A percentile compares a stretch with the other conserved stretches of the same genome.
These are phyloP conservation scores for Trichoderma gracile DNA, from an alignment of 2,329 filamentous ascomycete genomes.

Conservation along the genomic window DNA sequence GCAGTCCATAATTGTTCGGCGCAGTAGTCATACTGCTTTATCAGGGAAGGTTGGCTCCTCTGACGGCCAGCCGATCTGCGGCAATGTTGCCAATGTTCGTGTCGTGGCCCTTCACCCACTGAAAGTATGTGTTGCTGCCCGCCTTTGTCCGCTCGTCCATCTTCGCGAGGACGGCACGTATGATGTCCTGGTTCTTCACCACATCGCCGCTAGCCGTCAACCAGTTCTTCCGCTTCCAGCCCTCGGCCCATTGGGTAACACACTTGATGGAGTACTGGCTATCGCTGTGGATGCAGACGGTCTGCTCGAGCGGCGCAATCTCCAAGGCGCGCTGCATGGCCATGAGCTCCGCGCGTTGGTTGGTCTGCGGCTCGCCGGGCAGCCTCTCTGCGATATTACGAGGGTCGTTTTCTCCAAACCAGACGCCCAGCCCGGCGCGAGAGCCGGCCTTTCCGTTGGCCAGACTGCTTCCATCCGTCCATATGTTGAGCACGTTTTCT, in stretches of 20 bases:
- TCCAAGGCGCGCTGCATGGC: conserved; percentile 84
- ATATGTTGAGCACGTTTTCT: conserved; percentile 45
- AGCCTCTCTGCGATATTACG: conserved; percentile 75
- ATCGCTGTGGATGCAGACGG: conserved; percentile 81
- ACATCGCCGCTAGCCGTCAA: conserved; percentile 66
- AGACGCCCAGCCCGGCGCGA: conserved; percentile 63
- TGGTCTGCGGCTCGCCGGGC: conserved; percentile 75
- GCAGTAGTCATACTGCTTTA: conserved; percentile 25
- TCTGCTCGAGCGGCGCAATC: conserved; percentile 64
- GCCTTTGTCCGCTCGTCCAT: conserved; percentile 67
- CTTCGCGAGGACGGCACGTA: conserved; percentile 68
- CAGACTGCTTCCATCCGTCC: conserved; percentile 64
- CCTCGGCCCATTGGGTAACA: conserved; percentile 76
- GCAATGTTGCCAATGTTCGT: conserved; percentile 72
- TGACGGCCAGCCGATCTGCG: conserved; percentile 75
- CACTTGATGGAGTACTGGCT: conserved; percentile 90
- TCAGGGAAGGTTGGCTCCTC: conserved; percentile 36
- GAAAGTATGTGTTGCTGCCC: conserved; percentile 67
- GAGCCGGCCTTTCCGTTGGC: conserved; percentile 59
- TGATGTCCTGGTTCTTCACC: conserved; percentile 85
- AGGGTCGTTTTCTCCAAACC: conserved; percentile 57
- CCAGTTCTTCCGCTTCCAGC: conserved; percentile 79
- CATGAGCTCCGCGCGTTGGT: conserved; percentile 92
- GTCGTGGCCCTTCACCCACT: conserved; percentile 89
- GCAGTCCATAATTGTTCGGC: not conserved